phyloP scores from a whole-genome alignment of 2,329 filamentous ascomycete species.

The Thelonectria blattea region DNA sequence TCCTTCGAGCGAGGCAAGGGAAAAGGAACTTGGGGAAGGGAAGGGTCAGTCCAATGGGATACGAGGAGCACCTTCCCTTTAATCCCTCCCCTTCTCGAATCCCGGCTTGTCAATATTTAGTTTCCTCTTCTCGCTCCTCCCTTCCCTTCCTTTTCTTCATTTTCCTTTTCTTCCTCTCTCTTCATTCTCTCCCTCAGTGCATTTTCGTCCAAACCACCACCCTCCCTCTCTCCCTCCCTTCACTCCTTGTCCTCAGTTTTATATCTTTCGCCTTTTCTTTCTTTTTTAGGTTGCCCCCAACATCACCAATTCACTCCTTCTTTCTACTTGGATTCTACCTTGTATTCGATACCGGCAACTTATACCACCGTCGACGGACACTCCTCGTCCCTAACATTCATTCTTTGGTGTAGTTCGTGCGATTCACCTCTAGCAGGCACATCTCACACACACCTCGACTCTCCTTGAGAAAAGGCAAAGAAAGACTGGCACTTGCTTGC shows the following conservation, averaged over 20 bases:
- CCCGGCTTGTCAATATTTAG: neutral
- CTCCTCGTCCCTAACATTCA: neutral
- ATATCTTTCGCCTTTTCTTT: constrained; percentile 19
- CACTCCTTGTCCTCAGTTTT: neutral
- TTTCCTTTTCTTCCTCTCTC: constrained; percentile 7
- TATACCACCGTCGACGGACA: neutral
- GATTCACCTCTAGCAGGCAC: neutral
- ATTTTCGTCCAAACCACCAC: no score
- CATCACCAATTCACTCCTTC: neutral
- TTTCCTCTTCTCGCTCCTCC: constrained; percentile 11
- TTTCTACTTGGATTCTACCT: neutral
- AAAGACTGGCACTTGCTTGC: neutral
- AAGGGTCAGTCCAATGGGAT: neutral
- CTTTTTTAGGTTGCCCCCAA: constrained; percentile 17
- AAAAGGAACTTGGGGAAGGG: no score
- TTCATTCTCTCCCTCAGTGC: neutral
- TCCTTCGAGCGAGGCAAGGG: no score
- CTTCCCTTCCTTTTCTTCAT: neutral
- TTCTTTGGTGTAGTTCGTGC: neutral
- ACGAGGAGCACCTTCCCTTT: neutral
- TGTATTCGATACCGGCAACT: neutral
- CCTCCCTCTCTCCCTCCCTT: constrained; percentile 8
- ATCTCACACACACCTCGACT: constrained; percentile 3
- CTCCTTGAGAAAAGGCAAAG: constrained; percentile 21
- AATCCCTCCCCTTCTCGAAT: neutral